Evolutionary conservation across 1,284 basidiomycete species (phyloP), one percentile per base, ranked within the genome.

Genomic region (Ceratobasidium sp.): DNA sequence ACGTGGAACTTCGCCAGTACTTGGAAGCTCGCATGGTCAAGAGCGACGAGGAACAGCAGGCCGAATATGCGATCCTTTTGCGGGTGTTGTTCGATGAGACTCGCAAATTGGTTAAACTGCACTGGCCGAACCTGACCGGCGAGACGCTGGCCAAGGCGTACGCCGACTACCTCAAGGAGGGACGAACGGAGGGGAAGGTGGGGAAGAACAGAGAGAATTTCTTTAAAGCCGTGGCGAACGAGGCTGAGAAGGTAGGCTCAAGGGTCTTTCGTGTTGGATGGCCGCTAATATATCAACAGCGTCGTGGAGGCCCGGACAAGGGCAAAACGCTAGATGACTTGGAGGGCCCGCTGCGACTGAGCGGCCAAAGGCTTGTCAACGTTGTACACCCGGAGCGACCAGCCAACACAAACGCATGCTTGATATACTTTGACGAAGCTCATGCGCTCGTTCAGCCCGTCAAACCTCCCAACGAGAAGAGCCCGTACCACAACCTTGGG

Each of bases 361-460:
- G 34, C 34, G 2, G 34, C 8, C 34, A 8, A 2, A 34, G 8
- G 34, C 41, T 48, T 14, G 7, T 2, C 41, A 3, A 64, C 11
- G n/a, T 53, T 53, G 27, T 49, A 16, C n/a, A 24, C 19, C 46
- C 19, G 7, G 1, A 51, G 37, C 48, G 19, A 9, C 27, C 8
- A 49, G 16, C 34, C 7, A n/a, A 9, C 8, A 49, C 29, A 11
- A 65, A 65, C n/a, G 48, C 27, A 3, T 51, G 39, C 16, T 53
- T 65, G 3, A 24, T 65, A 9, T 37, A 31, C 29, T 65, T 65
- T 34, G 63, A 65, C 29, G 63, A 65, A 53, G 46, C 48, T 14
- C 63, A 65, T 13, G n/a, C 46, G 16, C 48, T 65, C 9, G 51
- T 34, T 24, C 8, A 24, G 19, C 8, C 62, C 24, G 9, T 19